A percentile compares a stretch with the other conserved stretches of the same genome.
Conservation (phyloP, 352 stramenopile species). For the Pythium aphanidermatum region DNA sequence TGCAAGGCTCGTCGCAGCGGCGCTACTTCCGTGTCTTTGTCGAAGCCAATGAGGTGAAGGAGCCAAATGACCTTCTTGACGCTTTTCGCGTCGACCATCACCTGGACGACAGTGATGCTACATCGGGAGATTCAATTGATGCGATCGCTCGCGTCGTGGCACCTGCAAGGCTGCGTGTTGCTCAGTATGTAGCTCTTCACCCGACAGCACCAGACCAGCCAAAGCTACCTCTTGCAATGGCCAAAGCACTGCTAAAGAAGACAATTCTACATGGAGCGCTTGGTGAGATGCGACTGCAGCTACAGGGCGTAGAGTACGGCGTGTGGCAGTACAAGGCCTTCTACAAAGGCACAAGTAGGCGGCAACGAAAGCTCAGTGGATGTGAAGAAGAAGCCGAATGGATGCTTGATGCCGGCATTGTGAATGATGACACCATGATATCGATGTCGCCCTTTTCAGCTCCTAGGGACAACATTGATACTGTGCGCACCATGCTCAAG, state of each 20-base stretch:
- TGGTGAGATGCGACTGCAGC: slow-evolving; percentile 29
- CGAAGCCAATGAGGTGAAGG: slow-evolving; percentile 16
- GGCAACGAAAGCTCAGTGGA: not conserved
- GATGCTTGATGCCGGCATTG: slow-evolving; percentile 30
- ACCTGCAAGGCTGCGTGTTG: slow-evolving; percentile 24
- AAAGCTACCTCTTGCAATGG: slow-evolving; percentile 33
- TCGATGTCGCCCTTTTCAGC: slow-evolving; percentile 40
- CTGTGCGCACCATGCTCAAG: not conserved
- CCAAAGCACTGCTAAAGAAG: slow-evolving; percentile 40
- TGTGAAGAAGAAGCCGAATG: not conserved
- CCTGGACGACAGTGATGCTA: too few relatives aligned
- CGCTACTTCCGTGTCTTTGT: slow-evolving; percentile 44
- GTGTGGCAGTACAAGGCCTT: slow-evolving; percentile 46
- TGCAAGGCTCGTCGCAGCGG: not conserved
- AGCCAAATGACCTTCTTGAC: not conserved
- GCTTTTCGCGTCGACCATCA: slow-evolving; percentile 39
- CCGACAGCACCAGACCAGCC: slow-evolving; percentile 28
- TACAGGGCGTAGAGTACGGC: slow-evolving; percentile 57
- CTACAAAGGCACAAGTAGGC: slow-evolving; percentile 24
- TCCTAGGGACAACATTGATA: not conserved
- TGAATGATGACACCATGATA: slow-evolving; percentile 57
- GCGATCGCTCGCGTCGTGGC: not conserved
- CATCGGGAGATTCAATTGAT: not conserved
- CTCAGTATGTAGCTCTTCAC: slow-evolving; percentile 48
- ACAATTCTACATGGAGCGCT: slow-evolving; percentile 30